Evolutionary conservation across 371 early-diverging fungal genomes (phyloP).

Genomic region (Lichtheimia ramosa): DNA sequence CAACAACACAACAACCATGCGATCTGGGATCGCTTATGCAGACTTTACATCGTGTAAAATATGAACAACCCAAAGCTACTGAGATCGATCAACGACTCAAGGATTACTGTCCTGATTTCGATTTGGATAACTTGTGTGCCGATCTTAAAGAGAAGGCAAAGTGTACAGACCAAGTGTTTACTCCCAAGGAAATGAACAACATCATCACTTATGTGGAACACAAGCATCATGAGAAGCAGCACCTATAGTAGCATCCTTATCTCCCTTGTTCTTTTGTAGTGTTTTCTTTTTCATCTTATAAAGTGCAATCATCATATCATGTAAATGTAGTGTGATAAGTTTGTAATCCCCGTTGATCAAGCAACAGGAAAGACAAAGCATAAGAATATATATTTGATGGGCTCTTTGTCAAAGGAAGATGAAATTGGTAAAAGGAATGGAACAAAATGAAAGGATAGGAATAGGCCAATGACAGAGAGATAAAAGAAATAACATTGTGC

Average conservation of each 20-base stretch:
- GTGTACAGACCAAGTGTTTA: conserved; percentile 5
- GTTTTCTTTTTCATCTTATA: too few relatives aligned
- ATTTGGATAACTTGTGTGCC: conserved; percentile 26
- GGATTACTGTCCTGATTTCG: conserved; percentile 24
- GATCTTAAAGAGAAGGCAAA: conserved; percentile 21
- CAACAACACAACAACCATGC: neutral
- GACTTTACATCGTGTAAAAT: conserved; percentile 11
- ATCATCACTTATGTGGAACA: conserved; percentile 10
- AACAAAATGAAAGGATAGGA: conserved; percentile 3
- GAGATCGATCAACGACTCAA: conserved; percentile 20
- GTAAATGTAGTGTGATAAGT: neutral
- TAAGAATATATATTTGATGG: conserved; percentile 4
- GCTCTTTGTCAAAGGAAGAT: neutral
- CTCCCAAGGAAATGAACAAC: conserved; percentile 4
- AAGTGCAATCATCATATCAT: too few relatives aligned
- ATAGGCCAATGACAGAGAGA: neutral
- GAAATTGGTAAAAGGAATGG: neutral
- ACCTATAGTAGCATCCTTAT: too few relatives aligned
- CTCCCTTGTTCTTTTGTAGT: too few relatives aligned
- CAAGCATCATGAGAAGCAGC: neutral
- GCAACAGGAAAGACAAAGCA: conserved; percentile 5
- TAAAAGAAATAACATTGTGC: neutral
- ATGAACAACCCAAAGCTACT: conserved; percentile 20
- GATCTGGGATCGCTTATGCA: neutral
- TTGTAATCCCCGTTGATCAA: conserved; percentile 8